A percentile compares a stretch with the other conserved stretches of the same genome.
These are phyloP conservation scores for Selaginella tamariscina DNA, from an alignment of 75 land plant species.

Conservation along the genomic window DNA sequence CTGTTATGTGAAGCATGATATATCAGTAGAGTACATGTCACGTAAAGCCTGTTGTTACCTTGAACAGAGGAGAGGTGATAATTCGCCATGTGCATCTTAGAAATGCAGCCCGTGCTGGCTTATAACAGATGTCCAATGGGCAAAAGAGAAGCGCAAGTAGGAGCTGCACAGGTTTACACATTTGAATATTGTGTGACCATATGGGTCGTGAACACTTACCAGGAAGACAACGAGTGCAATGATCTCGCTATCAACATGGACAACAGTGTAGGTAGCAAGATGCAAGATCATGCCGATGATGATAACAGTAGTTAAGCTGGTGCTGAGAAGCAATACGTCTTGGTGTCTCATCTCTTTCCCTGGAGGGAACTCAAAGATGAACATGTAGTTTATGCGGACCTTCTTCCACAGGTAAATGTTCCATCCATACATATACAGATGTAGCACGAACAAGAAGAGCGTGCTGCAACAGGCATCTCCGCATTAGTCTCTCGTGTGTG, in stretches of 20 bases:
- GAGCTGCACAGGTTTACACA: not conserved
- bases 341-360: conserved; percentile 20
- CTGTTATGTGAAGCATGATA: not conserved
- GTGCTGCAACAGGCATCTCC: conserved; percentile 19
- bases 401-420: conserved; percentile 34
- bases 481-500: not conserved
- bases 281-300: conserved; percentile 27
- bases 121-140: conserved; percentile 23
- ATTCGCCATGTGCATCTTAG: conserved; percentile 17
- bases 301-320: conserved; percentile 26
- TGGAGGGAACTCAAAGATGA: conserved; percentile 37
- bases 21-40: not conserved
- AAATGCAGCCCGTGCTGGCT: conserved; percentile 15
- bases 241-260: not conserved
- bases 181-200: not conserved
- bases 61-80: conserved; percentile 21
- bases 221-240: not conserved
- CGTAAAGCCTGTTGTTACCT: too few species aligned
- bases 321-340: conserved; percentile 28
- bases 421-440: conserved; percentile 39
- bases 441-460: conserved; percentile 24
- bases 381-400: conserved; percentile 30
- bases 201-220: not conserved
- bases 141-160: conserved; percentile 7
- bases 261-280: conserved; percentile 15